Conservation (phyloP, 2,329 filamentous ascomycete genomes). For the Bipolaris bicolor region DNA sequence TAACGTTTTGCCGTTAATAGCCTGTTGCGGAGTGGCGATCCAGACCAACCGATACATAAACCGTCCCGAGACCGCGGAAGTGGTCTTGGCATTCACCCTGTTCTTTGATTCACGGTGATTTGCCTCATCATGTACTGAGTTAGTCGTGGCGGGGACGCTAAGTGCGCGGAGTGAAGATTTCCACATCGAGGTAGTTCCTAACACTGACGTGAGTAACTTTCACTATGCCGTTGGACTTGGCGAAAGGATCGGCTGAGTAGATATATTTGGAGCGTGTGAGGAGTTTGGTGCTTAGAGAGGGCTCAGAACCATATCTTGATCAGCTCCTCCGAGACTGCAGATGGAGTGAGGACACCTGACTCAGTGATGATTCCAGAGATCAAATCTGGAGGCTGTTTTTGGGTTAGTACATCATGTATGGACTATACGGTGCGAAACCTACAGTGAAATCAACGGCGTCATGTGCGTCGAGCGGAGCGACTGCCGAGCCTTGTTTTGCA, state of each 20-base stretch:
- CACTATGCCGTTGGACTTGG: neutral
- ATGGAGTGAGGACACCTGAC: conserved; percentile 72
- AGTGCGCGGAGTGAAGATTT: conserved; percentile 12
- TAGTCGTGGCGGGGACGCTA: conserved; percentile 12
- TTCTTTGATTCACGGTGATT: conserved; percentile 10
- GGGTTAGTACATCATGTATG: conserved; percentile 6
- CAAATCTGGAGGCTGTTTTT: conserved; percentile 65
- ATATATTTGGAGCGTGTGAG: conserved; percentile 11
- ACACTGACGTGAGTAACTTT: conserved; percentile 15
- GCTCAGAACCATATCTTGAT: conserved; percentile 65
- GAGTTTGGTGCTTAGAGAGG: conserved; percentile 19
- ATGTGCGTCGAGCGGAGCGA: conserved; percentile 37
- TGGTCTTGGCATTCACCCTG: conserved; percentile 16
- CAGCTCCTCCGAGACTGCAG: conserved; percentile 72
- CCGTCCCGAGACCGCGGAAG: neutral
- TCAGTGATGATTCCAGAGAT: conserved; percentile 79
- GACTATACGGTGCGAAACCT: conserved; percentile 29
- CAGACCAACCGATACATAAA: neutral
- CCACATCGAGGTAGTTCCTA: conserved; percentile 17
- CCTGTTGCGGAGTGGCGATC: neutral
- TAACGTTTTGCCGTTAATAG: neutral
- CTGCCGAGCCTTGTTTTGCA: conserved; percentile 23
- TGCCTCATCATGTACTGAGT: conserved; percentile 17
- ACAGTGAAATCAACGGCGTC: conserved; percentile 75
- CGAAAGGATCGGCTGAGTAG: neutral